Conservation (phyloP, 2,329 filamentous ascomycete species). For the Phialemoniopsis sp. region DNA sequence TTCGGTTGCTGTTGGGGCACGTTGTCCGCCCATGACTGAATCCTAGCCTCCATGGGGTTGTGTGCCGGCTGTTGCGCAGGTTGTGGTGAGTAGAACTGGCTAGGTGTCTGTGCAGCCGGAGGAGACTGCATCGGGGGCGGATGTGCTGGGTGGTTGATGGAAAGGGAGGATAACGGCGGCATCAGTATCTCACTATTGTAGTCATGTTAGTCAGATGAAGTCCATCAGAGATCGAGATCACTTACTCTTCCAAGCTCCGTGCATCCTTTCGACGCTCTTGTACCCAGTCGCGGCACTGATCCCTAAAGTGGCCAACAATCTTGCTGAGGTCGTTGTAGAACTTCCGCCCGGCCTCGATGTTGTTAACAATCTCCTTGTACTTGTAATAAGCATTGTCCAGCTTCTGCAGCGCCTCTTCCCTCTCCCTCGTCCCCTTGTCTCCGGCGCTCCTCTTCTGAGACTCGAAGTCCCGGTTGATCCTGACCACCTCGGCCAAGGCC, state of each 20-base stretch:
- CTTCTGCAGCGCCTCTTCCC: conserved; percentile 81
- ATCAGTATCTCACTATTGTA: conserved; percentile 45
- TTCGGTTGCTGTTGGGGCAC: conserved; percentile 51
- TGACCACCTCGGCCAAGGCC: conserved; percentile 63
- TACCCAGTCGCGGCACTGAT: conserved; percentile 72
- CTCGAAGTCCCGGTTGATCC: conserved; percentile 76
- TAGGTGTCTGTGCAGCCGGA: conserved; percentile 12
- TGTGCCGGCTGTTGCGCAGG: conserved; percentile 15
- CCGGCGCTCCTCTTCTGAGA: conserved; percentile 63
- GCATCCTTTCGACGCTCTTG: conserved; percentile 79
- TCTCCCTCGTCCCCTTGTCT: conserved; percentile 57
- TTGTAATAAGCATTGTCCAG: conserved; percentile 90
- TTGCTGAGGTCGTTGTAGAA: conserved; percentile 96
- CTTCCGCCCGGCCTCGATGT: conserved; percentile 85
- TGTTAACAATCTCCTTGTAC: conserved; percentile 93
- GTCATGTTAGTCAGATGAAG: no score
- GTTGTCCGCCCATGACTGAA: conserved; percentile 53
- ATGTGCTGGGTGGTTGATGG: conserved; percentile 23
- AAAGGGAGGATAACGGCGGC: conserved; percentile 43
- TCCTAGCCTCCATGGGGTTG: conserved; percentile 39
- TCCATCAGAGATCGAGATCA: no score
- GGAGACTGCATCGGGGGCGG: conserved; percentile 4
- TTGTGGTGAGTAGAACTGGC: conserved; percentile 20
- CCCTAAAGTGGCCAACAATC: conserved; percentile 78
- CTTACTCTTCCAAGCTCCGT: conserved; percentile 69